Conservation (phyloP, 345 rosid species). For the Eucalyptus viminalis region DNA sequence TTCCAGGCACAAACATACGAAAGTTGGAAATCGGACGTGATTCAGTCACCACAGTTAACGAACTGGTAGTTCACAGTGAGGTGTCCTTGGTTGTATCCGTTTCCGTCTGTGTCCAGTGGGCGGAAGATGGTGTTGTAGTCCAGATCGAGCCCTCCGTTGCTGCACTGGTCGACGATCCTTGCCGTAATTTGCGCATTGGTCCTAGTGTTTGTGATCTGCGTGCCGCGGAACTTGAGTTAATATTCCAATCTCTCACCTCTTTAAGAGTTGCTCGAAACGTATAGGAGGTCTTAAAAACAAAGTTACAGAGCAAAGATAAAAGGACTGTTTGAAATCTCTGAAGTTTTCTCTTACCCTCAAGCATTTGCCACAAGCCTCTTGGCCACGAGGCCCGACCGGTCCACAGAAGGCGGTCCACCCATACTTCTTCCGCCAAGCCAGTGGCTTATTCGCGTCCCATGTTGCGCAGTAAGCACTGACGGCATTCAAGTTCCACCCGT, state of each 20-base stretch:
- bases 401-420: conserved; percentile 74
- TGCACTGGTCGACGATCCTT: conserved; percentile 60
- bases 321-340: not conserved
- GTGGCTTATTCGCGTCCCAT: conserved; percentile 51
- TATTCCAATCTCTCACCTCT: not conserved
- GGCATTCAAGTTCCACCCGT: conserved; percentile 31
- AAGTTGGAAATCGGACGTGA: not conserved
- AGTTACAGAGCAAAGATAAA: not conserved
- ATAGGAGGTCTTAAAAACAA: not conserved
- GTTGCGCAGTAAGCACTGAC: conserved; percentile 53
- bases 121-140: conserved; percentile 26
- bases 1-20: not conserved
- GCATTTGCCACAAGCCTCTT: conserved; percentile 44
- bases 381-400: conserved; percentile 51
- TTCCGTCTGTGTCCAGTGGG: conserved; percentile 27
- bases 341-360: conserved; percentile 10
- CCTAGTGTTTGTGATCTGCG: conserved; percentile 40
- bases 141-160: conserved; percentile 51
- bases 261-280: not conserved
- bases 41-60: conserved; percentile 11
- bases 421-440: conserved; percentile 37
- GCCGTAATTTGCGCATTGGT: conserved; percentile 27
- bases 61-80: conserved; percentile 22
- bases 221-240: not conserved
- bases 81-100: conserved; percentile 21